Conservation (phyloP, 2,329 filamentous ascomycete species). For the Aspergillus cejpii region DNA sequence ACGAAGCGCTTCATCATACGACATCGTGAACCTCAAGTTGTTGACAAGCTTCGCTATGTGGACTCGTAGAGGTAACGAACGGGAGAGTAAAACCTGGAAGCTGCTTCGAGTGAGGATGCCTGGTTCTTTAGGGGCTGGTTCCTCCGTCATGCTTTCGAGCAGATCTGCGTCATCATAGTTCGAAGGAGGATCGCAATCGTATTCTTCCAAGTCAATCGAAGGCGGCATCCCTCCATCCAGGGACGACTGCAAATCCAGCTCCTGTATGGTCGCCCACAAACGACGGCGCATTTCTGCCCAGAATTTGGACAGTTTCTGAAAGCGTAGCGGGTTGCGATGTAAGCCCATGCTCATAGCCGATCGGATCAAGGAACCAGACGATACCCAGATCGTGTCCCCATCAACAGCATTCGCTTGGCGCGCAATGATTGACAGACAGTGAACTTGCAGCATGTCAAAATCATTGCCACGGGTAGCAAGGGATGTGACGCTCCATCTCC, state of each 20-base stretch:
- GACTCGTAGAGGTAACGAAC: slow-evolving; percentile 25
- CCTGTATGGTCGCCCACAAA: slow-evolving; percentile 42
- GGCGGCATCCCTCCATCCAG: slow-evolving; percentile 32
- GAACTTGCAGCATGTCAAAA: slow-evolving; percentile 30
- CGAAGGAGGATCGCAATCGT: slow-evolving; percentile 33
- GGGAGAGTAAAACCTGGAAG: slow-evolving; percentile 26
- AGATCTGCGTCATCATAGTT: slow-evolving; percentile 37
- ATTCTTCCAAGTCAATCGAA: slow-evolving; percentile 31
- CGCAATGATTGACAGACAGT: slow-evolving; percentile 31
- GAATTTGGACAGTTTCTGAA: slow-evolving; percentile 32
- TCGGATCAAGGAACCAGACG: slow-evolving; percentile 36
- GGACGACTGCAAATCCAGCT: slow-evolving; percentile 37
- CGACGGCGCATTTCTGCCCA: slow-evolving; percentile 43
- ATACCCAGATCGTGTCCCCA: slow-evolving; percentile 32
- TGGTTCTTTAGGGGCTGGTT: slow-evolving; percentile 15
- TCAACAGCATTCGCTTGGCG: slow-evolving; percentile 28
- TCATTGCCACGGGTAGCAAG: slow-evolving; percentile 28
- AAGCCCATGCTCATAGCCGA: slow-evolving; percentile 41
- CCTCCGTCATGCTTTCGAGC: slow-evolving; percentile 21
- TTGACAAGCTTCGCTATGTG: slow-evolving; percentile 29
- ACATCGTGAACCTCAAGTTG: slow-evolving; percentile 24
- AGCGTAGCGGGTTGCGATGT: slow-evolving; percentile 35
- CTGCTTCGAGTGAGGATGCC: slow-evolving; percentile 21
- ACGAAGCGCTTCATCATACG: slow-evolving; percentile 30
- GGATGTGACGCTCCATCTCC: slow-evolving; percentile 30